Evolutionary conservation across 2,329 filamentous ascomycete species (phyloP), one percentile per base, ranked within the genome.

Genomic region (Pseudopyrenochaeta lycopersici): DNA sequence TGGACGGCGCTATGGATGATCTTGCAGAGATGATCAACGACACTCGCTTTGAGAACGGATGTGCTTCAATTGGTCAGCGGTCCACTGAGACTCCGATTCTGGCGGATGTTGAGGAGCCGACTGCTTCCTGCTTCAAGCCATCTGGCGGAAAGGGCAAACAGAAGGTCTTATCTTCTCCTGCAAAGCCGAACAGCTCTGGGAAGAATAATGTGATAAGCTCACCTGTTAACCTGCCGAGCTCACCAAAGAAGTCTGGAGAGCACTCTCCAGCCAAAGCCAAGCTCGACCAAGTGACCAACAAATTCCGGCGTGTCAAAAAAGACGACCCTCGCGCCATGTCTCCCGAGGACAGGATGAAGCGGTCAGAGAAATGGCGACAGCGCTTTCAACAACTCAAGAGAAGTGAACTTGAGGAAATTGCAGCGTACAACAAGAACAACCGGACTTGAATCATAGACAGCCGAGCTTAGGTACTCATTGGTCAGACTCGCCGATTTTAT

Each of bases 211-310:
- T 46, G 7, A 53, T 60, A 32, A 64, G 59, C 17, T 72, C 73
- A n/a, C 66, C 67, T 9, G 47, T 59, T 20, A 68, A 69, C 31
- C 41, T 52, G 4, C 43, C 67, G 3, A 63, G 56, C 36, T 75
- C 74, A 7, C 72, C 74, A 15, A 75, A 70, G 66, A 76, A 74
- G 57, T 58, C 64, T 21, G 70, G 69, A 33, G 71, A 75, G 53
- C 66, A 67, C 27, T 80, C 78, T 7, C 79, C 79, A 15, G 74
- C 79, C 46, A 80, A 80, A 59, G 77, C 72, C 43, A 79, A 77
- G 67, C 77, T 81, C 42, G 79, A 80, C 64, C 73, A 77, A 36
- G 75, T 81, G 30, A 79, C 78, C 27, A 79, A 77, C 68, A 80
- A 77, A 57, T 77, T 80, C 50, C 56, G 63, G 33, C 77, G 76